These are phyloP conservation scores for Entomortierella beljakovae DNA, from an alignment of 192 early-diverging fungal species.

Conservation along the genomic window DNA sequence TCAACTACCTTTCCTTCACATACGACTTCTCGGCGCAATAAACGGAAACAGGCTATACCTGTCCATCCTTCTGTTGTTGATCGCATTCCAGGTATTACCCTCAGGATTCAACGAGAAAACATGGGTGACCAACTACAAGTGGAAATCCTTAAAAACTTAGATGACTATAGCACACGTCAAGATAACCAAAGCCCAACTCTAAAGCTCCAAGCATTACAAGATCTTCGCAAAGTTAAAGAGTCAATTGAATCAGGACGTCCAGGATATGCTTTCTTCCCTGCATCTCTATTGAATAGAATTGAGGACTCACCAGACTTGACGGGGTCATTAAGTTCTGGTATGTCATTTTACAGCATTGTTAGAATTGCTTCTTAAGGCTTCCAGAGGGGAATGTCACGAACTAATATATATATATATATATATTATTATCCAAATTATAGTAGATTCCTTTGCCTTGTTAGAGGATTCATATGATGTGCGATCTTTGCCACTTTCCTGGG, in stretches of 20 bases:
- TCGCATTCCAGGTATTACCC: conserved; percentile 49
- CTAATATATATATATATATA: no score
- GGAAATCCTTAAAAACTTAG: conserved; percentile 47
- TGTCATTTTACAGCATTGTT: no score
- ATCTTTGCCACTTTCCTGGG: conserved; percentile 34
- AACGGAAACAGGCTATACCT: conserved; percentile 53
- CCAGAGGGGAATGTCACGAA: conserved; percentile 9
- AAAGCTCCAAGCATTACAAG: conserved; percentile 29
- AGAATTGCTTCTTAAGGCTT: no score
- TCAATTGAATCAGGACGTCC: conserved; percentile 43
- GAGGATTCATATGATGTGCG: conserved; percentile 24
- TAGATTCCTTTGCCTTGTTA: conserved; percentile 5
- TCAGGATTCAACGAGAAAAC: conserved; percentile 41
- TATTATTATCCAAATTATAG: no score
- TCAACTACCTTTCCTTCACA: conserved; percentile 6
- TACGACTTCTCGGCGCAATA: conserved; percentile 11
- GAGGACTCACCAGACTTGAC: not conserved
- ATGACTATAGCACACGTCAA: conserved; percentile 19
- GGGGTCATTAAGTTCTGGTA: not conserved
- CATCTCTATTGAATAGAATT: not conserved
- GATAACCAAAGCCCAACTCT: conserved; percentile 2
- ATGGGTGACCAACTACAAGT: conserved; percentile 40
- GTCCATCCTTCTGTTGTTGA: conserved; percentile 38
- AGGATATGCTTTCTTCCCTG: conserved; percentile 33
- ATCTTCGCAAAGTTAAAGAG: conserved; percentile 38